phyloP scores from a whole-genome alignment of 2,329 filamentous ascomycete genomes.

The Thelonectria blattea region DNA sequence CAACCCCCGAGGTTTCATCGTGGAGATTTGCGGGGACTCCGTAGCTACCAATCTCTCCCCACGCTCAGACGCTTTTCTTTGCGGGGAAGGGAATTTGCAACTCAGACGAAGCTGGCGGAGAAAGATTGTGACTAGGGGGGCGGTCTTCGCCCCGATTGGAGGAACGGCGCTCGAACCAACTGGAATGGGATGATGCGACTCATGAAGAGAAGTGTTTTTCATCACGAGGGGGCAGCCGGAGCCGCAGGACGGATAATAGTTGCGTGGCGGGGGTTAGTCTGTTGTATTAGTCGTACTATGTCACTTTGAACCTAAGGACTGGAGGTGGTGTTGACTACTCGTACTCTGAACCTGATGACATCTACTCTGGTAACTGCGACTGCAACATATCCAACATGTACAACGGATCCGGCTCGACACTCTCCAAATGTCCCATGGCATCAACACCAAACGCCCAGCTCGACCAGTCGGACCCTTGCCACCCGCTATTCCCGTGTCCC shows the following conservation, averaged over 20 bases:
- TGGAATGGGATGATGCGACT: neutral
- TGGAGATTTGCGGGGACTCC: neutral
- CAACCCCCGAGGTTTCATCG: neutral
- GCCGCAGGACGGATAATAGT: neutral
- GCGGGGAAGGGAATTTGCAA: conserved; percentile 4
- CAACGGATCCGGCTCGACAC: conserved; percentile 7
- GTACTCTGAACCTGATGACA: no score
- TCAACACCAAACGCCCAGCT: conserved; percentile 1
- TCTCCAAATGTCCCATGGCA: neutral
- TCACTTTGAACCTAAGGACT: no score
- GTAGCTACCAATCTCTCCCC: neutral
- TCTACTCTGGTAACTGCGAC: conserved; percentile 9
- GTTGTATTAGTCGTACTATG: no score
- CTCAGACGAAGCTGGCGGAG: neutral
- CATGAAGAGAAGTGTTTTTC: neutral
- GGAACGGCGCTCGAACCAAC: neutral
- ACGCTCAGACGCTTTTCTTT: neutral
- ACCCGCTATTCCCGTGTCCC: neutral
- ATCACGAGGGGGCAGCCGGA: neutral
- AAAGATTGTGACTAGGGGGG: neutral
- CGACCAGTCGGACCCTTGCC: conserved; percentile 12
- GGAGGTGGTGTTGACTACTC: no score
- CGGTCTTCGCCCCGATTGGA: conserved; percentile 13
- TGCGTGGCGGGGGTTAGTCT: no score
- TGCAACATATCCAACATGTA: conserved; percentile 15